Evolutionary conservation across 345 rosid species (phyloP).

Genomic region (Sonneratia alba): DNA sequence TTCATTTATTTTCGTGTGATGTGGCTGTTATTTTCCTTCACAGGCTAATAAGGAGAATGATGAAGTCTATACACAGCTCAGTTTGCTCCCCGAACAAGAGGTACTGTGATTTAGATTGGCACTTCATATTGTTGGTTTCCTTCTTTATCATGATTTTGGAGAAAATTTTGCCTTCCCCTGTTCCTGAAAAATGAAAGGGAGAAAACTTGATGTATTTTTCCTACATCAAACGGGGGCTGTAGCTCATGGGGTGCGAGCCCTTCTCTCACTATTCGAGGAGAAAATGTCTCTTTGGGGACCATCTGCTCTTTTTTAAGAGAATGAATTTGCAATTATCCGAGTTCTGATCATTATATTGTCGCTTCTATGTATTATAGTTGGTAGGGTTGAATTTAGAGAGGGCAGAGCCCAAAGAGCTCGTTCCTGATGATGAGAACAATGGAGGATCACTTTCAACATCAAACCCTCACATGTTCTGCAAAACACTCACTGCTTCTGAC

Average conservation of each 20-base stretch:
- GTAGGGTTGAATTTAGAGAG: constrained; percentile 39
- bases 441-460: constrained; percentile 71
- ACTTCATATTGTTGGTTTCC: constrained; percentile 1
- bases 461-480: constrained; percentile 78
- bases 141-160: constrained; percentile 34
- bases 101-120: constrained; percentile 24
- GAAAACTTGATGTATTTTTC: not conserved
- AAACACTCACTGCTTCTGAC: constrained; percentile 97
- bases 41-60: constrained; percentile 94
- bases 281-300: too few relatives aligned
- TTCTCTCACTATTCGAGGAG: not conserved
- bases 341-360: not conserved
- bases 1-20: not conserved
- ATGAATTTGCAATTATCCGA: not conserved
- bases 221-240: not conserved
- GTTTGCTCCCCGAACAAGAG: constrained; percentile 62
- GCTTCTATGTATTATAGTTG: constrained; percentile 30
- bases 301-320: not conserved
- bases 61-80: constrained; percentile 89
- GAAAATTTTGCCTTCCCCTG: not conserved
- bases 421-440: constrained; percentile 27
- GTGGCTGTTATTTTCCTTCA: constrained; percentile 7
- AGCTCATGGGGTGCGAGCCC: not conserved
- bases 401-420: constrained; percentile 30
- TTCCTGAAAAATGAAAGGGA: not conserved